Evolutionary conservation across 495 filamentous ascomycete genomes (phyloP).

Genomic region (Evansstolkia leycettana): DNA sequence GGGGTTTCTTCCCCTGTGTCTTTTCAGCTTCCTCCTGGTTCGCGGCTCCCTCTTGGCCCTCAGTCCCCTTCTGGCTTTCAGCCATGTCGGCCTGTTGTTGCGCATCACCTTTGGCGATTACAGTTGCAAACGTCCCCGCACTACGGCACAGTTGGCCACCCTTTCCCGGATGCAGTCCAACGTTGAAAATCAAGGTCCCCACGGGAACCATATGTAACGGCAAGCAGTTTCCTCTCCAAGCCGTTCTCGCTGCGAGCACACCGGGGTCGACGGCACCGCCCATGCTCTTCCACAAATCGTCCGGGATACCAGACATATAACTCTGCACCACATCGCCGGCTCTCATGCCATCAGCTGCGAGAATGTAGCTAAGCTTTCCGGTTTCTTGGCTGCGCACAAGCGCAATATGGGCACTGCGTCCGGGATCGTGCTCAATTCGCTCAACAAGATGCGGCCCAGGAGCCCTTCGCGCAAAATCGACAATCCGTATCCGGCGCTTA

Average conservation of each 20-base stretch:
- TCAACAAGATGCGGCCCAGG: slow-evolving; percentile 79
- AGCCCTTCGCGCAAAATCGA: slow-evolving; percentile 69
- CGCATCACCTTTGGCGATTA: slow-evolving; percentile 72
- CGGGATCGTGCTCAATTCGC: slow-evolving; percentile 91
- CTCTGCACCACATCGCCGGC: slow-evolving; percentile 85
- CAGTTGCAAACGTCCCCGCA: slow-evolving; percentile 80
- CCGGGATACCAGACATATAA: slow-evolving; percentile 77
- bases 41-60: neutral
- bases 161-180: slow-evolving; percentile 61
- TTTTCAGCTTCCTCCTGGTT: slow-evolving; percentile 12
- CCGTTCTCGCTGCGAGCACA: slow-evolving; percentile 87
- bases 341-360: slow-evolving; percentile 86
- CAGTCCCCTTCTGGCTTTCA: neutral
- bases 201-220: slow-evolving; percentile 90
- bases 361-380: slow-evolving; percentile 58
- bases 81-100: slow-evolving; percentile 14
- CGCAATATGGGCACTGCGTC: slow-evolving; percentile 86
- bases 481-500: slow-evolving; percentile 78
- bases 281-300: slow-evolving; percentile 75
- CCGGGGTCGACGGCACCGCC: slow-evolving; percentile 84
- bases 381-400: slow-evolving; percentile 56
- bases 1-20: slow-evolving; percentile 17
- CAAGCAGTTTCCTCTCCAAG: slow-evolving; percentile 88
- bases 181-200: slow-evolving; percentile 79
- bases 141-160: slow-evolving; percentile 85